Percentiles rank a stretch among this genome's conserved stretches.
Evolutionary conservation across 305 asterid genomes (phyloP).

Genomic region (Solanum hybrid): DNA sequence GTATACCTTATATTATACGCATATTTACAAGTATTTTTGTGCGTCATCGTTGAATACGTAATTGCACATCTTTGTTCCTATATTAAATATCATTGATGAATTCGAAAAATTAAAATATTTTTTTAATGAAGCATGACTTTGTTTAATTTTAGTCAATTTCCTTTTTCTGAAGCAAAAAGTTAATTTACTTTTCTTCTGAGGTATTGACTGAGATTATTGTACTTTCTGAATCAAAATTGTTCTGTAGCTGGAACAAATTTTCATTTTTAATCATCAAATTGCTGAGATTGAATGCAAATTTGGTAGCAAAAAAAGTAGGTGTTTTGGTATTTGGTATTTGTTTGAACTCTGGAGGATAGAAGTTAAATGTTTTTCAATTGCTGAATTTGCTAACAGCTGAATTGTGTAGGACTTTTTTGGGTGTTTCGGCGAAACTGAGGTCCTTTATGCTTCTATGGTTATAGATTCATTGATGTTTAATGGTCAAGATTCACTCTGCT

Average conservation of each 20-base stretch:
- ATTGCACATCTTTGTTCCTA: neutral
- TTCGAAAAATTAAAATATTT: neutral
- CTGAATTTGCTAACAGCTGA: neutral
- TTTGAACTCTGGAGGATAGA: neutral
- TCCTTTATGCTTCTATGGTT: neutral
- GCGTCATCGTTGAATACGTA: neutral
- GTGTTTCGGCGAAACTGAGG: neutral
- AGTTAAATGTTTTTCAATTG: neutral
- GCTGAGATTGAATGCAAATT: neutral
- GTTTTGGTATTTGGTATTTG: neutral
- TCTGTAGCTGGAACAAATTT: neutral
- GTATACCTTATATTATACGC: constrained; percentile 1
- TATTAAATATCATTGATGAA: neutral
- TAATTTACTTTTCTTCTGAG: neutral
- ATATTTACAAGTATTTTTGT: neutral
- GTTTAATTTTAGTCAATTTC: neutral
- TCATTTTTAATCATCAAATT: neutral
- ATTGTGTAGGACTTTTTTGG: neutral
- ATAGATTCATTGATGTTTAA: neutral
- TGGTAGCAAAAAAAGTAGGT: neutral
- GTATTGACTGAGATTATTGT: neutral
- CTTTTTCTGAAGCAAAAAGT: neutral
- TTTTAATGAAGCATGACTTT: neutral
- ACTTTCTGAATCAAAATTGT: neutral
- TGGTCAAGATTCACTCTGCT: neutral